phyloP scores from a whole-genome alignment of 768 basidiomycete genomes.

The Mycena filopes region DNA sequence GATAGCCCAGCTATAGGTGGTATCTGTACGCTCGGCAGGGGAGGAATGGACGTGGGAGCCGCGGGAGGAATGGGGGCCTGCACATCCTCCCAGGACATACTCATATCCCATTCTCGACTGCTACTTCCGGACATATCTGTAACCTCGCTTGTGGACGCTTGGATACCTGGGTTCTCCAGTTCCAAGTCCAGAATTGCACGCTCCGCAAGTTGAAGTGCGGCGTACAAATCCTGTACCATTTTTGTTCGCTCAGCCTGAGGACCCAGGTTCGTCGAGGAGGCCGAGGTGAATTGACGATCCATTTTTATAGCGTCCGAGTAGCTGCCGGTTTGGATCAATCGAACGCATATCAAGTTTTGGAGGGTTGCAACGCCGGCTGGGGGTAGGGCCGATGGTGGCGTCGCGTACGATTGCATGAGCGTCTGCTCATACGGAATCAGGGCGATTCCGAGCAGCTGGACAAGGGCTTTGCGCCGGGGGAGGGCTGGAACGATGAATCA shows the following conservation, averaged over 20 bases:
- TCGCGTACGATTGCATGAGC: slow-evolving; percentile 65
- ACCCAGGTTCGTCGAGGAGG: slow-evolving; percentile 51
- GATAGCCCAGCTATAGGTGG: not conserved
- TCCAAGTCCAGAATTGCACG: slow-evolving; percentile 71
- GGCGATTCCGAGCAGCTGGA: slow-evolving; percentile 72
- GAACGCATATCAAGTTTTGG: slow-evolving; percentile 83
- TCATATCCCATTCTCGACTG: slow-evolving; percentile 36
- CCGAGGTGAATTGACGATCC: slow-evolving; percentile 68
- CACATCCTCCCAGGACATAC: slow-evolving; percentile 67
- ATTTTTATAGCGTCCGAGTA: slow-evolving; percentile 80
- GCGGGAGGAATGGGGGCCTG: slow-evolving; percentile 32
- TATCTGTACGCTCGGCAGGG: slow-evolving; percentile 38
- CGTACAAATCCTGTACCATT: slow-evolving; percentile 77
- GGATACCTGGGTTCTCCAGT: slow-evolving; percentile 50
- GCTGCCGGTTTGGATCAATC: slow-evolving; percentile 78
- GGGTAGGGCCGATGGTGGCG: slow-evolving; percentile 61
- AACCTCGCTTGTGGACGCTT: slow-evolving; percentile 16
- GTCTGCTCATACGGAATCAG: slow-evolving; percentile 73
- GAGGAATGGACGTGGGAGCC: slow-evolving; percentile 39
- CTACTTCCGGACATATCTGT: slow-evolving; percentile 6
- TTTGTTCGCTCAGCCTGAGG: slow-evolving; percentile 60
- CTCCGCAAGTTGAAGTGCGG: slow-evolving; percentile 70
- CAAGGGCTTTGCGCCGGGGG: slow-evolving; percentile 67
- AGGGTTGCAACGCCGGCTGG: slow-evolving; percentile 63
- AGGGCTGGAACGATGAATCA: slow-evolving; percentile 17